phyloP scores from a whole-genome alignment of 768 basidiomycete genomes.

The Tricholoma sp. region DNA sequence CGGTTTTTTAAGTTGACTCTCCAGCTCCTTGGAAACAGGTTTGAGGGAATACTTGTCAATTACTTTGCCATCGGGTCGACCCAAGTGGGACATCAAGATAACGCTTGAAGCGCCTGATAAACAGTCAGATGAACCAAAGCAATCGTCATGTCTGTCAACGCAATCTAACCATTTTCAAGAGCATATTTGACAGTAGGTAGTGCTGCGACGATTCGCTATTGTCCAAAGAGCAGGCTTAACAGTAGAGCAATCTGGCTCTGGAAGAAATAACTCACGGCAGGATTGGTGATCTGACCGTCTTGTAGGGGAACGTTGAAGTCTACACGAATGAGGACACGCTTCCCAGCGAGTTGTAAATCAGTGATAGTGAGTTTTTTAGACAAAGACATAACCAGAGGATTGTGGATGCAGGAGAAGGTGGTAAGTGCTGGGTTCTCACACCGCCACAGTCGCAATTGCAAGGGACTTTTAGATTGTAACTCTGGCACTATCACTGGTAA shows the following conservation, averaged over 20 bases:
- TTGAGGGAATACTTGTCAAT: constrained; percentile 87
- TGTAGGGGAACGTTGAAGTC: constrained; percentile 95
- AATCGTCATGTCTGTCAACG: constrained; percentile 4
- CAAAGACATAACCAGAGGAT: constrained; percentile 68
- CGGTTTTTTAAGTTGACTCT: constrained; percentile 61
- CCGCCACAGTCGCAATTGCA: too few species aligned
- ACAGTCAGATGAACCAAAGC: constrained; percentile 8
- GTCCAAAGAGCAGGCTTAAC: constrained; percentile 8
- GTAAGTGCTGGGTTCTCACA: not conserved
- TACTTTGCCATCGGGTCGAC: constrained; percentile 91
- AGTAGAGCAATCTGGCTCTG: constrained; percentile 6
- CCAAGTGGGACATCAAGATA: constrained; percentile 96
- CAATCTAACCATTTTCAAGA: constrained; percentile 62
- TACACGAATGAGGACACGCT: constrained; percentile 90
- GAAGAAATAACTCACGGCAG: constrained; percentile 62
- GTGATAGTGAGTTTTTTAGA: constrained; percentile 92
- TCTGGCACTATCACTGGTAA: too few species aligned
- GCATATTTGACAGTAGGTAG: constrained; percentile 95
- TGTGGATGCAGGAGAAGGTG: constrained; percentile 4
- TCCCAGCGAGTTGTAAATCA: constrained; percentile 82
- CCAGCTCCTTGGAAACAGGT: constrained; percentile 79
- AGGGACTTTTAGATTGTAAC: too few species aligned
- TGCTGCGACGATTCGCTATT: constrained; percentile 93
- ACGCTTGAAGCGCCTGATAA: constrained; percentile 69
- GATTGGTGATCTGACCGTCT: constrained; percentile 91